phyloP scores from a whole-genome alignment of 2,329 filamentous ascomycete genomes.

The Cladosporium sp. region DNA sequence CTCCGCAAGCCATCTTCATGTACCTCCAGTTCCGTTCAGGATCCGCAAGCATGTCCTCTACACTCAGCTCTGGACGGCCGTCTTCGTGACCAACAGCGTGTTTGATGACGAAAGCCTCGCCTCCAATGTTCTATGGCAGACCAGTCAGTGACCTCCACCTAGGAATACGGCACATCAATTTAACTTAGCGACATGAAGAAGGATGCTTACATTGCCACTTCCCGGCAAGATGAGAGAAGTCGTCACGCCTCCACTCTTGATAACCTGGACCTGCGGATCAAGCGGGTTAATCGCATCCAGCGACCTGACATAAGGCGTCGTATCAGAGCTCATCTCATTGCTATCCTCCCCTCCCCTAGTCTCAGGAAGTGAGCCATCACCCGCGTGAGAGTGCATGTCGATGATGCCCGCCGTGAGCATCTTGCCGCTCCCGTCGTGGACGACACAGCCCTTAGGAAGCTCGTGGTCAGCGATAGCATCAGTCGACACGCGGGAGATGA shows the following conservation, averaged over 20 bases:
- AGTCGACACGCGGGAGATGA: slow-evolving; percentile 55
- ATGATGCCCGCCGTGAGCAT: slow-evolving; percentile 64
- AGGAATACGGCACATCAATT: background rate
- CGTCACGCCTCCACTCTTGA: slow-evolving; percentile 70
- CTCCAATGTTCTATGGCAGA: slow-evolving; percentile 55
- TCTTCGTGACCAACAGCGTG: slow-evolving; percentile 58
- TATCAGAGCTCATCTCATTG: slow-evolving; percentile 61
- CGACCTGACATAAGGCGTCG: slow-evolving; percentile 64
- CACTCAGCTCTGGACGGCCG: slow-evolving; percentile 60
- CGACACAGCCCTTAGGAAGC: slow-evolving; percentile 45
- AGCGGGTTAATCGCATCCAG: slow-evolving; percentile 62
- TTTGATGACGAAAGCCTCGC: slow-evolving; percentile 67
- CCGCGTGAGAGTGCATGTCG: slow-evolving; percentile 68
- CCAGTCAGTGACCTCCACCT: slow-evolving; percentile 26
- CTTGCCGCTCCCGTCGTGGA: slow-evolving; percentile 58
- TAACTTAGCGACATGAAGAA: background rate
- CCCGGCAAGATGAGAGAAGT: slow-evolving; percentile 64
- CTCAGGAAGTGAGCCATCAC: slow-evolving; percentile 54
- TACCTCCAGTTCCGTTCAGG: slow-evolving; percentile 63
- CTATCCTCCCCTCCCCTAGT: slow-evolving; percentile 54
- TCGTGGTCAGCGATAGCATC: slow-evolving; percentile 39
- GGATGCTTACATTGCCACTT: slow-evolving; percentile 49
- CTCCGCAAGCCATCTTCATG: slow-evolving; percentile 69
- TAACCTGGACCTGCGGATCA: slow-evolving; percentile 62
- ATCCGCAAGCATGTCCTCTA: slow-evolving; percentile 60